Evolutionary conservation across 2,329 filamentous ascomycete species (phyloP), one percentile per base, ranked within the genome.

Genomic region (Apiospora koreana): DNA sequence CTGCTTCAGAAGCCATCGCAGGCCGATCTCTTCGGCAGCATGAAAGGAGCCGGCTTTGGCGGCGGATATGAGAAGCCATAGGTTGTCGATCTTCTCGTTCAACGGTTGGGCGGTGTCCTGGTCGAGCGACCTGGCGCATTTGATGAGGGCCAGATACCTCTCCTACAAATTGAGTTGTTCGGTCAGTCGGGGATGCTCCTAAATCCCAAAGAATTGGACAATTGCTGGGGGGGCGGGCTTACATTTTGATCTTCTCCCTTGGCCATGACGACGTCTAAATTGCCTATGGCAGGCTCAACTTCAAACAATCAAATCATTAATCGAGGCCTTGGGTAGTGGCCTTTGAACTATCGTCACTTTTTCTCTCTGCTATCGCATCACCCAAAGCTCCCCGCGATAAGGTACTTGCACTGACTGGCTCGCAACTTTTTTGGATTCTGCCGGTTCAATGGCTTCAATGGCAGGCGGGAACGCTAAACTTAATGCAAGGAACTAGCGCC

Each of bases 1-100:
- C 68, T 85, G 85, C 75, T 91, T 89, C 68, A 92, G 84, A 1
- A 93, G 83, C 84, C 90, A 89, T 81, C 88, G 85, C 69, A 93
- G 76, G 68, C 89, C 85, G 71, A 85, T 88, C 74, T 89, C 86
- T 73, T 90, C 87, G 3, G 86, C 83, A 2, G 87, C 87, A 72
- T 84, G 86, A 64, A 87, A 87, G 45, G 80, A 79, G 1, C 80
- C 79, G 28, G 81, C 77, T 3, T 80, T 81, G 2, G 82, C 81
- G 1, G 81, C 80, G 5, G 83, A 81, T n/a, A 90, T 79, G 7
- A 81, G 78, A 8, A 78, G 80, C 87, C 86, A 89, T 18, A 90
- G 74, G 25, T 79, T 79, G 68, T 83, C 79, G 48, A 90, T 81
- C 42, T 85, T 87, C 70, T 86, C 81, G 69, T 80, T 83, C 74